Evolutionary conservation across 2,329 filamentous ascomycete genomes (phyloP).

Genomic region (Drechslerella coelobrocha): DNA sequence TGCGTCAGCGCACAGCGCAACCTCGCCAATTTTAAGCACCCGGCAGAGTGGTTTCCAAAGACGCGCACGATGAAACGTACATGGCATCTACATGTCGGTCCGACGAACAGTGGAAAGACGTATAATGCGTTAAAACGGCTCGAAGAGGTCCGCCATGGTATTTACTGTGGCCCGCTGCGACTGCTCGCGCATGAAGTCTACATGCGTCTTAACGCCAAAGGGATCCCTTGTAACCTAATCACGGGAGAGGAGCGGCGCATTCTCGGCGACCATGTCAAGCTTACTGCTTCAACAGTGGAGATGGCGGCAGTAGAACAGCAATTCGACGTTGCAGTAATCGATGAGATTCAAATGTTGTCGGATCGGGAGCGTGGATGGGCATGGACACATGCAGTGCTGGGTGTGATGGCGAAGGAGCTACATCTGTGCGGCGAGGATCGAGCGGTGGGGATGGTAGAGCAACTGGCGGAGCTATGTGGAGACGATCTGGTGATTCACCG

Average conservation of each 20-base stretch:
- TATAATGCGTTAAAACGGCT: conserved; percentile 89
- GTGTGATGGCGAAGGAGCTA: conserved; percentile 83
- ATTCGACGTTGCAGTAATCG: conserved; percentile 91
- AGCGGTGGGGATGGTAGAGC: conserved; percentile 76
- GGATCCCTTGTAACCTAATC: conserved; percentile 76
- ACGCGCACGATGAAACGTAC: conserved; percentile 81
- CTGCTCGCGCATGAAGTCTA: conserved; percentile 95
- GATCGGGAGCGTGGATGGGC: conserved; percentile 82
- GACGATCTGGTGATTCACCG: conserved; percentile 81
- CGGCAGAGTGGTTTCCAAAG: conserved; percentile 88
- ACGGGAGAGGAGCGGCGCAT: conserved; percentile 89
- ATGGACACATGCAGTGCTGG: conserved; percentile 90
- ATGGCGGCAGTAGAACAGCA: conserved; percentile 71
- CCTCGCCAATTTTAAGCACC: conserved; percentile 57
- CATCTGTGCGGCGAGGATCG: conserved; percentile 93
- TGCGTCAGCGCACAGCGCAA: conserved; percentile 35
- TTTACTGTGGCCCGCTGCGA: conserved; percentile 89
- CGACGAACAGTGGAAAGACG: conserved; percentile 97
- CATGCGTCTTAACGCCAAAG: conserved; percentile 79
- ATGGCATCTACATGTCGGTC: conserved; percentile 91
- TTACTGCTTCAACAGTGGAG: conserved; percentile 91
- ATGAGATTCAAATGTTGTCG: conserved; percentile 98
- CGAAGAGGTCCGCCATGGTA: conserved; percentile 75
- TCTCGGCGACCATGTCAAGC: conserved; percentile 66
- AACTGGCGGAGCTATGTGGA: conserved; percentile 77